phyloP scores from a whole-genome alignment of 1,284 basidiomycete genomes.

The Boletus sp. region DNA sequence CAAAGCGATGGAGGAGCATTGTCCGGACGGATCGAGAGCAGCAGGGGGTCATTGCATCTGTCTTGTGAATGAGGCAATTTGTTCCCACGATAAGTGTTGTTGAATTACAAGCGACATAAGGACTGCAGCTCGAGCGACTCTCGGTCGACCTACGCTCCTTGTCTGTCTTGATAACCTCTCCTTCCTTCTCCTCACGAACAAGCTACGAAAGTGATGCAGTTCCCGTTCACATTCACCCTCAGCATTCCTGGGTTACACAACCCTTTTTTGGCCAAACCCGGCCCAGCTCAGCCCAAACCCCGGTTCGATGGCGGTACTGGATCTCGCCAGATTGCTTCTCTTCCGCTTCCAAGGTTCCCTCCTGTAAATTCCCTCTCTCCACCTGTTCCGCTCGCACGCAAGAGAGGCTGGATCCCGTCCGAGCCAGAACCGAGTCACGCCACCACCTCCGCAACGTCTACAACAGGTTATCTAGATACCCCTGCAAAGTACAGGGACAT shows the following conservation, averaged over 20 bases:
- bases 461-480: conserved; percentile 61
- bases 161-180: background rate
- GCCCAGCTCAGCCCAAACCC: conserved; percentile 15
- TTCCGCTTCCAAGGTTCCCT: conserved; percentile 29
- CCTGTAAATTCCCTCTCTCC: conserved; percentile 23
- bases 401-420: conserved; percentile 68
- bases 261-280: conserved; percentile 45
- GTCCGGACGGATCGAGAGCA: background rate
- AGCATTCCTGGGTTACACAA: conserved; percentile 60
- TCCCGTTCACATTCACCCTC: conserved; percentile 65
- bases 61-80: background rate
- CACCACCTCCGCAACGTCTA: conserved; percentile 47
- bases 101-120: no score
- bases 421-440: conserved; percentile 52
- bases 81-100: background rate
- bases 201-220: conserved; percentile 42
- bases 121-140: no score
- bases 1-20: background rate
- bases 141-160: background rate
- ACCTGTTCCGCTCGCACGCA: conserved; percentile 43
- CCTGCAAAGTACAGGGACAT: conserved; percentile 59
- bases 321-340: conserved; percentile 16
- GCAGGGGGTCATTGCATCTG: no score
- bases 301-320: conserved; percentile 23
- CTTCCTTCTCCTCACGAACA: conserved; percentile 13